Evolutionary conservation across 495 filamentous ascomycete species (phyloP), one percentile per base, ranked within the genome.

Genomic region (Neurospora sp.): DNA sequence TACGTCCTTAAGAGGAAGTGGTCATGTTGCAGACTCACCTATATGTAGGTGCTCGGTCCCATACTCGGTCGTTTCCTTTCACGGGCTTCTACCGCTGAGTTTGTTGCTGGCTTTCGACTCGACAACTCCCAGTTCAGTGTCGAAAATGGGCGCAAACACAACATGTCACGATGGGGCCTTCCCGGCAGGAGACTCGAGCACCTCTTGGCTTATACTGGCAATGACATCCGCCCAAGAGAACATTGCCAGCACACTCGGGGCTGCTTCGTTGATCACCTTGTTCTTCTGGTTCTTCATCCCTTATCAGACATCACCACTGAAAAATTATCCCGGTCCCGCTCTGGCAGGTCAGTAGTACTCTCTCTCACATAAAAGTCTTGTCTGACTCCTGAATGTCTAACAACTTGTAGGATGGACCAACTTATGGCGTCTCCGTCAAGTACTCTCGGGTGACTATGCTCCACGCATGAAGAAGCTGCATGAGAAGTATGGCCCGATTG

Each of bases 401-500:
- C 47, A 53, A 20, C 37, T 70, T 18, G 18, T 65, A 78, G 77
- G 77, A 70, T 79, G 73, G 71, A 82, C 80, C 10, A 79, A 81
- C 42, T 72, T 79, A 31, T 78, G 77, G 73, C 76, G 80, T 31
- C 74, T 81, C 8, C 76, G 73, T 39, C 75, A 78, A 65, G 80
- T 76, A 53, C 37, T 65, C 9, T 71, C 70, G 70, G 79, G 72
- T 40, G 75, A 77, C 61, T 80, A 73, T 69, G 75, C 69, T 12
- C 76, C 39, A 16, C 71, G 68, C 42, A 78, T 80, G 42, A 81
- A 78, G 69, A 79, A 77, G 70, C 73, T 81, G 0, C 82, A 83
- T 37, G 77, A 79, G 20, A 80, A 79, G 44, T 80, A 83, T 65
- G 82, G 81, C 45, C 75, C 79, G 18, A 70, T 83, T 18, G 81